A percentile compares a stretch with the other conserved stretches of the same genome.
Evolutionary conservation across 2,329 filamentous ascomycete genomes (phyloP).

Genomic region (Sporothrix inflata): DNA sequence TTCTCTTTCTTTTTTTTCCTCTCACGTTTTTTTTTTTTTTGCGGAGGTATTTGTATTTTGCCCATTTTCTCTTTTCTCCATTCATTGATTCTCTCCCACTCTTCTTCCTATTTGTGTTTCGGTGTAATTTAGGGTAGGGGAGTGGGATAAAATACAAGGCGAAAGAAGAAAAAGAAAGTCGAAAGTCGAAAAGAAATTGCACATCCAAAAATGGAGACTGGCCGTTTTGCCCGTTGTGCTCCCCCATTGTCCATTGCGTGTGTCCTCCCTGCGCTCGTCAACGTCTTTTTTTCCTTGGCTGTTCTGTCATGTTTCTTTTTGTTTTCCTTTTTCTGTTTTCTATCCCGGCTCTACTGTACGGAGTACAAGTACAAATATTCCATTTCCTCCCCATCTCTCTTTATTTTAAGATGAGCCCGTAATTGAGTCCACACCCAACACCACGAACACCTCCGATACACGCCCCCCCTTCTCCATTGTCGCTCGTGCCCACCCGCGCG

Average conservation of each 20-base stretch:
- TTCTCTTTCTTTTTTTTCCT: conserved; percentile 5
- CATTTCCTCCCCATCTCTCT: not conserved
- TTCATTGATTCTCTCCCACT: not conserved
- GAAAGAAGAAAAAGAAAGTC: conserved; percentile 7
- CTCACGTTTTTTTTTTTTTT: not conserved
- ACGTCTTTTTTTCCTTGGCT: conserved; percentile 10
- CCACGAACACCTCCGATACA: not conserved
- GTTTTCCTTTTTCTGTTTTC: not conserved
- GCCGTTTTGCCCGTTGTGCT: not conserved
- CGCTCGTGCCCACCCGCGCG: not conserved
- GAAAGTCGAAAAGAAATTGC: not conserved
- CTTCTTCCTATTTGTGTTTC: not conserved
- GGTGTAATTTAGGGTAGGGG: not conserved
- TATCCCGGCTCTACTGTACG: not conserved
- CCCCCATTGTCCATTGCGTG: not conserved
- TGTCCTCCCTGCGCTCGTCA: not conserved
- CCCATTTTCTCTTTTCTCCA: not conserved
- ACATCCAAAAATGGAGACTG: not conserved
- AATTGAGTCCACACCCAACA: conserved; percentile 2
- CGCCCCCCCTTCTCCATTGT: not conserved
- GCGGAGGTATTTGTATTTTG: not conserved
- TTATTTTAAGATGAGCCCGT: conserved; percentile 6
- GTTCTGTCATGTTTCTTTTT: not conserved
- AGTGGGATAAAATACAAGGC: not conserved
- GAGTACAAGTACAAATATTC: too few relatives aligned